Conservation (phyloP, 2,329 filamentous ascomycete species). For the Xylogone sp. region DNA sequence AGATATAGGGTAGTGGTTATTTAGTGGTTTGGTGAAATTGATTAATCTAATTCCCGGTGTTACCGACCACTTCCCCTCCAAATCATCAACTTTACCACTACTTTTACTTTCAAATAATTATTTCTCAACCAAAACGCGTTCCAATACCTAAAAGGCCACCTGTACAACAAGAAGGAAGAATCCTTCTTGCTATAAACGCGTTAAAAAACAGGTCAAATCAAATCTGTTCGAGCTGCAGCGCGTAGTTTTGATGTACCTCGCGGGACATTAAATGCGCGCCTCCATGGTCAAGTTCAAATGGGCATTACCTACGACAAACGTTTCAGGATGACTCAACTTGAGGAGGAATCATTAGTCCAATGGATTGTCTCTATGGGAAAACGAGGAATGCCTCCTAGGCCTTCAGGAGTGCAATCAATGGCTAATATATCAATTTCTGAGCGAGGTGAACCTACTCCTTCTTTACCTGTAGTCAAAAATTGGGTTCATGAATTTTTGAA, state of each 20-base stretch:
- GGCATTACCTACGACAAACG: neutral
- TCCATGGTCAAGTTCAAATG: neutral
- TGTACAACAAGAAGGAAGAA: too few relatives aligned
- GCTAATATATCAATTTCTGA: neutral
- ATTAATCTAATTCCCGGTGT: too few relatives aligned
- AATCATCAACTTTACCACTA: neutral
- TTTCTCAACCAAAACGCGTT: too few relatives aligned
- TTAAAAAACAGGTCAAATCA: neutral
- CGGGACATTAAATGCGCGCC: neutral
- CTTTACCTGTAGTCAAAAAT: too few relatives aligned
- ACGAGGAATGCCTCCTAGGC: neutral
- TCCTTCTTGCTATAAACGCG: too few relatives aligned
- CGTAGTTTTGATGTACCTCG: neutral
- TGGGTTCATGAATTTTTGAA: neutral
- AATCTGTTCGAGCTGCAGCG: neutral
- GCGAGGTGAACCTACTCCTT: neutral
- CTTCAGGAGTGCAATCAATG: neutral
- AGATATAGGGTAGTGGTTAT: too few relatives aligned
- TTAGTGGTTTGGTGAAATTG: too few relatives aligned
- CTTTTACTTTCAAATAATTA: neutral
- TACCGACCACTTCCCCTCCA: neutral
- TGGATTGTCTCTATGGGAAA: neutral
- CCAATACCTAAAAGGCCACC: too few relatives aligned
- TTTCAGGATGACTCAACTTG: neutral
- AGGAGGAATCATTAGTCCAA: too few relatives aligned